Base-by-base conservation (phyloP, 2,329 filamentous ascomycete genomes). In the Colletotrichum cordylinicola region DNA sequence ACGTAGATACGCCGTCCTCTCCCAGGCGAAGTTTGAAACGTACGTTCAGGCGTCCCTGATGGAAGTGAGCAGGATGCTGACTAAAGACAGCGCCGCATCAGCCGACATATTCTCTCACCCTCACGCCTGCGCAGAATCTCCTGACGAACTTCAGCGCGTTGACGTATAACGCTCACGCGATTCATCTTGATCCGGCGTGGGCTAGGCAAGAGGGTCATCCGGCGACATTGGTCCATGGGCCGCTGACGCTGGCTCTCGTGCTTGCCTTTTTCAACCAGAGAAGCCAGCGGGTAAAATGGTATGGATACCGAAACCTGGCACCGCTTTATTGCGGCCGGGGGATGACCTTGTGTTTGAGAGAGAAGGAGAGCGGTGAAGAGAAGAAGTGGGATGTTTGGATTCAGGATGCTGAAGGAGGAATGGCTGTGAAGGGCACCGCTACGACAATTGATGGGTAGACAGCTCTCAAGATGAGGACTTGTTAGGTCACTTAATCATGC, bases 101-200 rank as follows among this genome's bases (percentile, higher is more conserved):
- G 1, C 83, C 70, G 24, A 76, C 74, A 12, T 29, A n/a, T 9
- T 76, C 74, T 18, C 60, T 94, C 79, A 85, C 86, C 1, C 85
- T 98, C 29, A 90, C 86, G 0, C 95, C 96, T 1, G 93, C 93
- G 4, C 88, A 91, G 4, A 87, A 90, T 6, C 90, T 98, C 6
- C 91, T 99, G 70, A 98, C 98, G 86, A 92, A 96, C 74, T 98
- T 96, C 87, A 97, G 94, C 24, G 96, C 96, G 0, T 90, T 99
- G 39, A 96, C 94, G 4, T 96, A 95, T 87, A 99, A 99, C 84
- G 95, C 95, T 2, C 97, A 99, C 84, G 89, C 90, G 18, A 98
- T 99, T 79, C 97, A 99, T 85, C 89, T 98, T 27, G 94, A 98
- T 83, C 90, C 89, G 2, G 82, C 89, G 58, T 98, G 95, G 84